Base-by-base conservation (phyloP, 768 basidiomycete genomes). In the Tulasnella sp. region DNA sequence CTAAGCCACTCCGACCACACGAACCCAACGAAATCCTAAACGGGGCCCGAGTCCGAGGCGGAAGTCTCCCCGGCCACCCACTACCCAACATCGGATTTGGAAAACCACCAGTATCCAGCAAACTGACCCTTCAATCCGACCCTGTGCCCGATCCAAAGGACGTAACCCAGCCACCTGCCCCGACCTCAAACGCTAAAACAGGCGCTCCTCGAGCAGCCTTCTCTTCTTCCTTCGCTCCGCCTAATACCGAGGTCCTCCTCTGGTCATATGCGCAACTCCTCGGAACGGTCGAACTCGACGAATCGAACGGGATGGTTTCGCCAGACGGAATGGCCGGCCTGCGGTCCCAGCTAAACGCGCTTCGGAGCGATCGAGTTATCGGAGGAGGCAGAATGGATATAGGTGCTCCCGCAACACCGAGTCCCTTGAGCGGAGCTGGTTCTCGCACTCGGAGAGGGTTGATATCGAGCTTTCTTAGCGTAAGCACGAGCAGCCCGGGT, bases 311-410 rank as follows among this genome's bases (percentile, higher is more conserved):
- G 16, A 77, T 84, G 23, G 80, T 84, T 79, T 46, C 80, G 10
- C 35, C 74, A 26, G 44, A 70, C 16, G 73, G 51, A 6, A 46
- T 57, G 26, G 79, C 69, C 16, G 37, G 37, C 20, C 51, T 79
- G 51, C 39, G 77, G 35, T 42, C 70, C 16, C 32, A 48, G 35
- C 42, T 77, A 37, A 77, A 46, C 51, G 35, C 76, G 20, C 75
- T 82, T 70, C 67, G 77, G 7, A 74, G 73, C 39, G 79, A 67
- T 26, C 77, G 84, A 44, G 85, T 88, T 5, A 84, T 91, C 0
- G 92, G 92, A 20, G 92, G 93, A 0, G 93, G 93, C 7, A 90
- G 91, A 81, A 93, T 94, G 92, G 91, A 93, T 80, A 92, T 93
- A 69, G 87, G 89, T 7, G 86, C 88, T 16, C 37, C 42, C 5